Evolutionary conservation across 2,329 filamentous ascomycete species (phyloP).

Genomic region (Thermoascus crustaceus): DNA sequence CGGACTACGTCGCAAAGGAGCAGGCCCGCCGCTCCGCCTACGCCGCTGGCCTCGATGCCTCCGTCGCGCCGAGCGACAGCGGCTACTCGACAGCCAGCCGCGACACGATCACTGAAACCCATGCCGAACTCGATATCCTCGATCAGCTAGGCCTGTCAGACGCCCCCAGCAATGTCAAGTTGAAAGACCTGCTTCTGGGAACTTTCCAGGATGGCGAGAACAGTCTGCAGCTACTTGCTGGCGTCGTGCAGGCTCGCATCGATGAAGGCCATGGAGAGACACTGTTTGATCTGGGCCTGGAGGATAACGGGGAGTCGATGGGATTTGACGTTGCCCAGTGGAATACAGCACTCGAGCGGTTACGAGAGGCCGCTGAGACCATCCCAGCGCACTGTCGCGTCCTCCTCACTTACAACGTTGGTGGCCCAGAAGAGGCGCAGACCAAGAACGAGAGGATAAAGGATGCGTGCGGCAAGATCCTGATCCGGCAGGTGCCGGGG

Average conservation of each 20-base stretch:
- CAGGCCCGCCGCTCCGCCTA: constrained; percentile 50
- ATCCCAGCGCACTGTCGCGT: constrained; percentile 68
- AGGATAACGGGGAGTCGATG: constrained; percentile 84
- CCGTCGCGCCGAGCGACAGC: constrained; percentile 33
- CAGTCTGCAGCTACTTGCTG: constrained; percentile 54
- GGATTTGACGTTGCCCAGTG: constrained; percentile 65
- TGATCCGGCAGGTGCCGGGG: constrained; percentile 66
- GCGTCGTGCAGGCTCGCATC: constrained; percentile 59
- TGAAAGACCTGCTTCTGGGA: constrained; percentile 67
- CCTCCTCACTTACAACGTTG: constrained; percentile 84
- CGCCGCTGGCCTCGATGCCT: constrained; percentile 24
- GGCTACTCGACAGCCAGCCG: constrained; percentile 31
- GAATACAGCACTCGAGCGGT: constrained; percentile 58
- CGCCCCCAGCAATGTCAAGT: constrained; percentile 51
- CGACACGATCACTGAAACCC: constrained; percentile 49
- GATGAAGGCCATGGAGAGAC: constrained; percentile 81
- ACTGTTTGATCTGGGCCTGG: constrained; percentile 84
- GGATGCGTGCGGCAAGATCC: constrained; percentile 73
- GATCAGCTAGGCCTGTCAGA: constrained; percentile 71
- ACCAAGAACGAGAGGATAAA: constrained; percentile 58
- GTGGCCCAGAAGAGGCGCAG: constrained; percentile 64
- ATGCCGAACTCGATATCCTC: constrained; percentile 84
- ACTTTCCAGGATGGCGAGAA: constrained; percentile 48
- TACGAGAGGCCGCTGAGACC: constrained; percentile 57
- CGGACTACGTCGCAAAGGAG: constrained; percentile 94